phyloP scores from a whole-genome alignment of 805 yeast species.

The Torulaspora delbrueckii region DNA sequence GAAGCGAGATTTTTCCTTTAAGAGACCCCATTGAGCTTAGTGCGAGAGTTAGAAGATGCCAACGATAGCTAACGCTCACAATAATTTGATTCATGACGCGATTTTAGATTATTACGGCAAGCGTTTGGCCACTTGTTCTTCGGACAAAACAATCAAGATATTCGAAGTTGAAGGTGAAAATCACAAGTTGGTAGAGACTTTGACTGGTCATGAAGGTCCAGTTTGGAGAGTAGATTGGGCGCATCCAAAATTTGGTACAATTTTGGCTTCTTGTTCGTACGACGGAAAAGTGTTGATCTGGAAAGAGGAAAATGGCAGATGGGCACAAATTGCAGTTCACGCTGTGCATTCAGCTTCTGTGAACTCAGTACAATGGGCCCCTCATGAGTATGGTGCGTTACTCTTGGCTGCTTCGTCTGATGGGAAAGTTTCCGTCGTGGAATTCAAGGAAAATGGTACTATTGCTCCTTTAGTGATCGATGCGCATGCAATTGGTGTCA shows the following conservation, averaged over 20 bases:
- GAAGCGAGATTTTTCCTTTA: neutral
- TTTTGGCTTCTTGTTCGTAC: conserved; percentile 89
- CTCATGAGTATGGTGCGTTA: conserved; percentile 92
- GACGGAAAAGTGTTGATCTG: conserved; percentile 93
- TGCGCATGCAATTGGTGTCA: conserved; percentile 92
- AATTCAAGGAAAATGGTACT: conserved; percentile 85
- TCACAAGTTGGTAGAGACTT: conserved; percentile 76
- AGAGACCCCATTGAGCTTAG: neutral
- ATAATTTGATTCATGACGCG: conserved; percentile 92
- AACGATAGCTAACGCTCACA: conserved; percentile 85
- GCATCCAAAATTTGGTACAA: conserved; percentile 94
- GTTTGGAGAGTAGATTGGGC: conserved; percentile 99
- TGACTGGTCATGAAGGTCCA: conserved; percentile 94
- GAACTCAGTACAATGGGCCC: conserved; percentile 94
- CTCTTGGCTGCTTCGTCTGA: conserved; percentile 88
- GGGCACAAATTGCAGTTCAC: conserved; percentile 86
- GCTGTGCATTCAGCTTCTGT: conserved; percentile 89
- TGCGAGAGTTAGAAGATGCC: conserved; percentile 43
- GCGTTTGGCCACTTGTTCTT: conserved; percentile 90
- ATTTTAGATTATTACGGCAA: conserved; percentile 96
- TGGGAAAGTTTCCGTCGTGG: conserved; percentile 86
- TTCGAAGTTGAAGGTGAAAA: conserved; percentile 85
- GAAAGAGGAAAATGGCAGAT: conserved; percentile 86
- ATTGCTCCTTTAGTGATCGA: conserved; percentile 50
- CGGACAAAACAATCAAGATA: conserved; percentile 92